Evolutionary conservation across 495 filamentous ascomycete species (phyloP).

Genomic region (Penicillium malachiteum): DNA sequence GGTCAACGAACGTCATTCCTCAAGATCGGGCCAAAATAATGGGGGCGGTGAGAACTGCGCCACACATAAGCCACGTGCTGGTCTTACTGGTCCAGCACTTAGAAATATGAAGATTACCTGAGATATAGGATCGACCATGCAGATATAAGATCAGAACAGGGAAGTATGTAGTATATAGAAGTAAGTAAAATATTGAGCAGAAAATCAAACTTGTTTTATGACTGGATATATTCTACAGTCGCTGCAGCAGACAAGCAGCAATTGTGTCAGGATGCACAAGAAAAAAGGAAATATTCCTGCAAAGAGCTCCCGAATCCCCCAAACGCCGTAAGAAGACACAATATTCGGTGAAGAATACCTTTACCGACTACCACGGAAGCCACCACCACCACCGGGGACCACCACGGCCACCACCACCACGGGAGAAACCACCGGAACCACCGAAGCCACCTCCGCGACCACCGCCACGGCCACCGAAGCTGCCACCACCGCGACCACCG

Average conservation of each 20-base stretch:
- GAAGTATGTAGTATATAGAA: neutral
- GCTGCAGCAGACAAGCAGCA: conserved; percentile 32
- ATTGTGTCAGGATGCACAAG: conserved; percentile 43
- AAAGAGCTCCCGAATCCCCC: conserved; percentile 50
- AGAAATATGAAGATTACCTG: conserved; percentile 9
- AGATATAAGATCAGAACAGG: too few relatives aligned
- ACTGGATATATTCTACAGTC: conserved; percentile 42
- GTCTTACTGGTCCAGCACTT: neutral
- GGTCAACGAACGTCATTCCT: conserved; percentile 47
- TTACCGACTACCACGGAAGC: conserved; percentile 34
- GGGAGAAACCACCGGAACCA: conserved; percentile 37
- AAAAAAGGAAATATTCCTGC: conserved; percentile 44
- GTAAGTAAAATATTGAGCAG: neutral
- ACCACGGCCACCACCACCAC: conserved; percentile 31
- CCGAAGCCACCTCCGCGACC: conserved; percentile 29
- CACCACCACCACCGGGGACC: conserved; percentile 29
- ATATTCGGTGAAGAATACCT: conserved; percentile 31
- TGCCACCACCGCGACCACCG: conserved; percentile 46
- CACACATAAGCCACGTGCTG: conserved; percentile 29
- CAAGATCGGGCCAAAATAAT: conserved; percentile 10
- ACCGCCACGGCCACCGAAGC: conserved; percentile 31
- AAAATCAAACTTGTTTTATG: conserved; percentile 18
- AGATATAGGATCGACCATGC: too few relatives aligned
- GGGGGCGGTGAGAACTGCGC: conserved; percentile 32
- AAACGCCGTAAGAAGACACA: conserved; percentile 52